Evolutionary conservation across 2,329 filamentous ascomycete species (phyloP).

Genomic region (Talaromyces islandicus): DNA sequence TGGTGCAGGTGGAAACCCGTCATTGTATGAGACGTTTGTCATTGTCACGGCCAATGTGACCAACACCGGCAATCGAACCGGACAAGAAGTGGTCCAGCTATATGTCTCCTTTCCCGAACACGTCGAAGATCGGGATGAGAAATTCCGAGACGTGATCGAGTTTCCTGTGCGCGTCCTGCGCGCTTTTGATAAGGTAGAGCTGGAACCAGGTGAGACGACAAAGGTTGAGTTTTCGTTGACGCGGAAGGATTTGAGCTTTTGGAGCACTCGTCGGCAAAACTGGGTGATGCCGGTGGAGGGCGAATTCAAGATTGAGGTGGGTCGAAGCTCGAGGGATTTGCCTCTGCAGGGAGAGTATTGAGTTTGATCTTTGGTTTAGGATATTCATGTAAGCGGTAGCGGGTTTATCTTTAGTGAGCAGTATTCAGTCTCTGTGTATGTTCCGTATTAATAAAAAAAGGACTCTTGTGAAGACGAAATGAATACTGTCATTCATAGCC

Average conservation of each 20-base stretch:
- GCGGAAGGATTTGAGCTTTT: conserved; percentile 66
- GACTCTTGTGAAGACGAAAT: too few species aligned
- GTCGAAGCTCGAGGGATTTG: conserved; percentile 31
- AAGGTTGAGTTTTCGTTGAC: conserved; percentile 56
- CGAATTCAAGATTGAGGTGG: conserved; percentile 29
- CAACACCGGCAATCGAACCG: conserved; percentile 44
- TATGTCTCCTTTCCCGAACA: conserved; percentile 62
- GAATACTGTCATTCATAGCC: background rate
- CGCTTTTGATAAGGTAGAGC: conserved; percentile 64
- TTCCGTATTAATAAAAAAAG: background rate
- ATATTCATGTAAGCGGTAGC: background rate
- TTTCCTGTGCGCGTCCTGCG: conserved; percentile 60
- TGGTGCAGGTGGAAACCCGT: conserved; percentile 47
- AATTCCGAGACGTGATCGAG: conserved; percentile 43
- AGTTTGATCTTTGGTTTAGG: background rate
- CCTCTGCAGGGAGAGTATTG: conserved; percentile 24
- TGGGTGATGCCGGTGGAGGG: conserved; percentile 55
- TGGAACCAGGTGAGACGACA: conserved; percentile 50
- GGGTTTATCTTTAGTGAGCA: background rate
- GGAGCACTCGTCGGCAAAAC: conserved; percentile 62
- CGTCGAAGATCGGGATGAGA: conserved; percentile 21
- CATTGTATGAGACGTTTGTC: conserved; percentile 46
- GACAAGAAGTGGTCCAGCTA: conserved; percentile 48
- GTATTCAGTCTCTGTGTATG: background rate
- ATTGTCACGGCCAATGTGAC: conserved; percentile 41